Percentiles rank a stretch among this genome's conserved stretches.
phyloP scores from a whole-genome alignment of 306 rosid species.

The Dalbergia cultrata region DNA sequence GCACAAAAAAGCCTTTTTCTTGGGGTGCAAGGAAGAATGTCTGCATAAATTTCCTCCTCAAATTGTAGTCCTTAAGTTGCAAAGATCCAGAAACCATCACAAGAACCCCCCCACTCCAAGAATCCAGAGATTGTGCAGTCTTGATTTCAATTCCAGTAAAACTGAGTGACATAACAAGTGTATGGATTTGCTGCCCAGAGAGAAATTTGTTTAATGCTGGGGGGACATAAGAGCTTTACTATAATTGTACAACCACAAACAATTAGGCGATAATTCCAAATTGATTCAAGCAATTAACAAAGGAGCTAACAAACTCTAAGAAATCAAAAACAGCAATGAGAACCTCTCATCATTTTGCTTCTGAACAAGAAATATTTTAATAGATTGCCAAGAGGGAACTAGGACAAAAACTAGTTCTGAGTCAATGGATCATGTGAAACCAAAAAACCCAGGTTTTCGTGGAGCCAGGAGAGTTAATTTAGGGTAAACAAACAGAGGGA shows the following conservation, averaged over 20 bases:
- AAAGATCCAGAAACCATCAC: conserved; percentile 85
- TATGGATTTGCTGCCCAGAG: conserved; percentile 82
- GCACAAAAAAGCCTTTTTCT: conserved; percentile 84
- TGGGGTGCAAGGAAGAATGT: conserved; percentile 93
- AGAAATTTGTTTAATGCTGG: conserved; percentile 47
- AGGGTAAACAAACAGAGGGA: background rate
- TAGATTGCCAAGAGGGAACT: background rate
- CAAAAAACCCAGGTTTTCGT: background rate
- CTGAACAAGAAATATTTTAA: background rate
- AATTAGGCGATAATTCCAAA: background rate
- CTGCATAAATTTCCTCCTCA: conserved; percentile 78
- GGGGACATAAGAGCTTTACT: conserved; percentile 35
- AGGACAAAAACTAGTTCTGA: background rate
- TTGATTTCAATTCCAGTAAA: conserved; percentile 77
- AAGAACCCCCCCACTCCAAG: conserved; percentile 87
- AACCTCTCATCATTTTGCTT: background rate
- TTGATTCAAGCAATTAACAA: background rate
- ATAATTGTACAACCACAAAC: conserved; percentile 40
- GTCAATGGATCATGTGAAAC: background rate
- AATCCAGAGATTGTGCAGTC: conserved; percentile 77
- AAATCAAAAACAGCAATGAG: conserved; percentile 5
- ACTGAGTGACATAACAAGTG: conserved; percentile 75
- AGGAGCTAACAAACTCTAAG: background rate
- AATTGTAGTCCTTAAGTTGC: conserved; percentile 66
- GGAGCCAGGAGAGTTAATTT: background rate